Conservation (phyloP, 495 filamentous ascomycete species). For the Annulohypoxylon moriforme region DNA sequence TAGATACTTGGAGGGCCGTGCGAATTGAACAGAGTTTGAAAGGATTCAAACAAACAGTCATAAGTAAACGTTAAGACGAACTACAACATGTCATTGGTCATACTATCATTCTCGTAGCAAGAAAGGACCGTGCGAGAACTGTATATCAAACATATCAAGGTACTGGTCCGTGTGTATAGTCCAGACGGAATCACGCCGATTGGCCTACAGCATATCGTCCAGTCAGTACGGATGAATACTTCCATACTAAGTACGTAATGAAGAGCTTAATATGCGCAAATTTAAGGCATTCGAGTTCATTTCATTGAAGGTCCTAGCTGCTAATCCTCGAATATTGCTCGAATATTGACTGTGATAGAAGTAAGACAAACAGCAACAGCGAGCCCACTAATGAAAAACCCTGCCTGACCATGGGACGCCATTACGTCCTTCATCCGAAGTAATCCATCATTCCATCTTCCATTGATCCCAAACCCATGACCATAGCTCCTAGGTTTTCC, state of each 20-base stretch:
- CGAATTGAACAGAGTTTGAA: too few species aligned
- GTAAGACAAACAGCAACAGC: background rate
- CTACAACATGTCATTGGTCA: too few species aligned
- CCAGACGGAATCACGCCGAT: too few species aligned
- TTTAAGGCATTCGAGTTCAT: background rate
- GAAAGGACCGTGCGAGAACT: too few species aligned
- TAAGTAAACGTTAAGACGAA: too few species aligned
- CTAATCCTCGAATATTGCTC: background rate
- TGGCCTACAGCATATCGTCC: background rate
- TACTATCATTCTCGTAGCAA: too few species aligned
- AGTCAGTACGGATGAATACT: background rate
- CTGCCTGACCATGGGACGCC: background rate
- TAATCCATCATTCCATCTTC: background rate
- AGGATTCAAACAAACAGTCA: too few species aligned
- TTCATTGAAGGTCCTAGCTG: background rate
- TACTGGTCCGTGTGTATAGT: too few species aligned
- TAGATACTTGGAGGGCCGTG: too few species aligned
- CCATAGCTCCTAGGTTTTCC: background rate
- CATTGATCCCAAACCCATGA: background rate
- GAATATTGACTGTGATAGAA: background rate
- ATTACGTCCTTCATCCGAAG: background rate
- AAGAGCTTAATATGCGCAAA: background rate
- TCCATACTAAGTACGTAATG: background rate
- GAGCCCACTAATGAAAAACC: background rate
- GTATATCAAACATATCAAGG: too few species aligned